Conservation (phyloP, 139 green algal species). For the Zygnema circumcarinatum region DNA sequence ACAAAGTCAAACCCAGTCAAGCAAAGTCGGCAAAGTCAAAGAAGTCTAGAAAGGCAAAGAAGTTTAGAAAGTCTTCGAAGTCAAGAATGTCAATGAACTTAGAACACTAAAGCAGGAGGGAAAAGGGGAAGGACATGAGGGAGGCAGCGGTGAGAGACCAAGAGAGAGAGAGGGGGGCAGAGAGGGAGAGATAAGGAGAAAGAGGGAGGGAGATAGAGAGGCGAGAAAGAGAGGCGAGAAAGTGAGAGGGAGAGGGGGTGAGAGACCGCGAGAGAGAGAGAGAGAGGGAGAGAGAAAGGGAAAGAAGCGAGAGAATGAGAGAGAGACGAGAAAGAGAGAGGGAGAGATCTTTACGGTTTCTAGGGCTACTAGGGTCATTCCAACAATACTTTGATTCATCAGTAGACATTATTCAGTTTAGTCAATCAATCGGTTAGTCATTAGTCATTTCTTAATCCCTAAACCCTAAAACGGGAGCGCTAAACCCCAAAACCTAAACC, state of each 20-base stretch:
- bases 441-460: no score
- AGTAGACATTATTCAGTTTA: no score
- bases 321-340: no score
- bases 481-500: no score
- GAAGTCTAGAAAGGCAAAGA: background rate
- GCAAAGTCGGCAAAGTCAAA: no score
- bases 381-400: no score
- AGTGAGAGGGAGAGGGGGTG: slow-evolving; percentile 1
- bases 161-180: background rate
- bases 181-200: slow-evolving; percentile 21
- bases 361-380: no score
- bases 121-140: background rate
- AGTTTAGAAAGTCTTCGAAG: background rate
- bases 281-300: background rate
- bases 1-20: background rate
- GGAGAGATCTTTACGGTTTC: no score
- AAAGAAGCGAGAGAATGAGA: background rate
- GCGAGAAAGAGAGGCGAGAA: background rate
- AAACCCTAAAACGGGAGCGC: no score
- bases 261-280: background rate
- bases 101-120: background rate
- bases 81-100: background rate
- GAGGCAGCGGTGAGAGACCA: no score
- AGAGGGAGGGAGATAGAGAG: background rate
- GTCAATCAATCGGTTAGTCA: no score